Conservation (phyloP, 345 rosid genomes). For the Rhizophora apiculata region DNA sequence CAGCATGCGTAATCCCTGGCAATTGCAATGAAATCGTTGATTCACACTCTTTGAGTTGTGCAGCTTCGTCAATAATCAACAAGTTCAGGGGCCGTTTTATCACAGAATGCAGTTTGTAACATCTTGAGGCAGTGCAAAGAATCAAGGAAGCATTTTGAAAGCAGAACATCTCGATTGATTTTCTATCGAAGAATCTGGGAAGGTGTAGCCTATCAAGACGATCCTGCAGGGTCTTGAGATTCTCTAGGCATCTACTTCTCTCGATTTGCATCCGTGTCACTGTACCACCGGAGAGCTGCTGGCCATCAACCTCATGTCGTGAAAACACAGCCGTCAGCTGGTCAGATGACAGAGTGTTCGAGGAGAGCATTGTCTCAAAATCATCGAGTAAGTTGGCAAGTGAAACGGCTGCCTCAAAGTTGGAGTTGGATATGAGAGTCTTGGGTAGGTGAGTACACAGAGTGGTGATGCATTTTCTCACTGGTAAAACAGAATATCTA, state of each 20-base stretch:
- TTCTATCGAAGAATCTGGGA: constrained; percentile 16
- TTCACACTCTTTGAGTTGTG: constrained; percentile 58
- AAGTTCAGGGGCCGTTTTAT: constrained; percentile 31
- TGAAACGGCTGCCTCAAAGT: constrained; percentile 5
- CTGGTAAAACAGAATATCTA: background rate
- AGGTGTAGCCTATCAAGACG: constrained; percentile 23
- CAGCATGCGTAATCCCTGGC: constrained; percentile 32
- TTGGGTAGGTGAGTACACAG: constrained; percentile 35
- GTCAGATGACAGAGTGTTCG: constrained; percentile 20
- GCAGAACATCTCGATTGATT: constrained; percentile 27
- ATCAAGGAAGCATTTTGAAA: constrained; percentile 30
- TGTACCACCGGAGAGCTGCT: background rate
- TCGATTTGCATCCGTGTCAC: background rate
- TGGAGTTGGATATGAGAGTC: constrained; percentile 18
- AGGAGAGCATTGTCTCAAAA: constrained; percentile 17
- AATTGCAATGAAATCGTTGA: constrained; percentile 50
- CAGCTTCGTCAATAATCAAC: constrained; percentile 62
- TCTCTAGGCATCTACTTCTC: constrained; percentile 29
- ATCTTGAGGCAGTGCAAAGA: constrained; percentile 43
- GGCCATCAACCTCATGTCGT: background rate
- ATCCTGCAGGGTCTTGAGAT: constrained; percentile 11
- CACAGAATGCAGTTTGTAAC: constrained; percentile 27
- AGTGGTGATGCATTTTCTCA: constrained; percentile 20
- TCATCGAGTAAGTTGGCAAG: constrained; percentile 26
- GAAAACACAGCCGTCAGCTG: background rate